Evolutionary conservation across 352 stramenopile species (phyloP), one percentile per base, ranked within the genome.

Genomic region (Globisporangium echinulatum): DNA sequence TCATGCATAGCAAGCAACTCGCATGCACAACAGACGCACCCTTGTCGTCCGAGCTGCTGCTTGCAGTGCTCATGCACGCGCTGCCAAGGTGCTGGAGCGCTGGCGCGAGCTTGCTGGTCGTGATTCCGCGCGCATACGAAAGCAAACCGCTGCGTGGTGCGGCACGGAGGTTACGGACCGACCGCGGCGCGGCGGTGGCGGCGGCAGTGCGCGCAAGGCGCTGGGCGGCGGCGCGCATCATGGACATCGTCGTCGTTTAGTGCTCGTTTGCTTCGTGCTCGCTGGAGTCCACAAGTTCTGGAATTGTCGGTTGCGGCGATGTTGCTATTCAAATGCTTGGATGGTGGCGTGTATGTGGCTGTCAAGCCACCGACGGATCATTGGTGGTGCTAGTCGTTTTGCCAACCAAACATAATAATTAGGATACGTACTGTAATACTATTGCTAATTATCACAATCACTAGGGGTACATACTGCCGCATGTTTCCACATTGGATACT

Each of bases 201-300:
- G 64, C 69, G 52, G 25, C 25, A 33, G 66, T 70, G 58, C 72
- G 72, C 64, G 64, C 68, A 44, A 84, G 56, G 38, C 68, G 75
- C 60, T 84, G 69, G 48, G 70, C 68, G 40, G 70, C 59, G 10
- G 79, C 64, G 61, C 74, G 75, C 68, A 89, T 77, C 77, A 85
- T 87, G 52, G 25, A 33, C 25, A 33, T 33, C 25, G 25, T 33
- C 25, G 25, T 33, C 25, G 25, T 33, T 33, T 33, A 33, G 25
- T 33, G 25, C 25, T 33, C 25, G 25, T 33, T 59, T 70, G 19
- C 44, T 17, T 50, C 17, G 43, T n/a, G 46, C 10, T 50, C 46
- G 46, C 5, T 50, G 14, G 46, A 6, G 36, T 15, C 33, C 33
- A 48, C 61, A 72, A 72, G 61, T 46, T 75, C 68, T 72, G 36